Conservation (phyloP, 768 basidiomycete genomes). For the Trametes meyenii region DNA sequence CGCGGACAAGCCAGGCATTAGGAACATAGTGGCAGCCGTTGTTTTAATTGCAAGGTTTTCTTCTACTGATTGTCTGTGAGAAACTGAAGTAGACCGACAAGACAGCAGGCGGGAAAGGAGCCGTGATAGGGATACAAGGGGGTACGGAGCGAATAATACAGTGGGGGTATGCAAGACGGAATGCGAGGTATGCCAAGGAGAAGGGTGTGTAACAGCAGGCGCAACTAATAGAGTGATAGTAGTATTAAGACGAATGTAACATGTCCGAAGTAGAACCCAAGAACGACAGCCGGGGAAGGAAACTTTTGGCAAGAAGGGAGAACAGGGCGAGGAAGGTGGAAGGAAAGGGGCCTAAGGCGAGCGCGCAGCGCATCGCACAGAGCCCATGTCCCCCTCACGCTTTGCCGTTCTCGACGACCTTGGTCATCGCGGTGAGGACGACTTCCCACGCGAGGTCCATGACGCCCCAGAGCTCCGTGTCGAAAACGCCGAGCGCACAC, state of each 20-base stretch:
- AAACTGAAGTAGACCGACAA: no score
- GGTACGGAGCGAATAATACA: conserved; percentile 22
- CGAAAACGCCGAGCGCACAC: conserved; percentile 52
- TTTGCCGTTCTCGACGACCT: conserved; percentile 25
- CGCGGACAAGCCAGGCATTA: no score
- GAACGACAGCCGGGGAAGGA: not conserved
- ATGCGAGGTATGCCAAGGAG: not conserved
- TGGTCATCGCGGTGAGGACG: conserved; percentile 45
- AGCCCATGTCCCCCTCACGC: not conserved
- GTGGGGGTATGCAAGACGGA: conserved; percentile 21
- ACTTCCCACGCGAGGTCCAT: conserved; percentile 54
- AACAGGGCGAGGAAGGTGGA: not conserved
- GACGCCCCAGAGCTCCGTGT: conserved; percentile 47
- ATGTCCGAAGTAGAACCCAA: not conserved
- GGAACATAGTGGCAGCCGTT: no score
- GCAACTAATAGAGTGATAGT: conserved; percentile 2
- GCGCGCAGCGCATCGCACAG: not conserved
- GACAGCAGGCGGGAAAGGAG: no score
- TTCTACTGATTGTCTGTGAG: no score
- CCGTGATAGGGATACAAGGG: conserved; percentile 27
- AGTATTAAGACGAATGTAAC: conserved; percentile 7
- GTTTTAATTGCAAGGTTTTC: no score
- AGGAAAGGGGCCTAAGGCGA: not conserved
- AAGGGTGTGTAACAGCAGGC: not conserved
- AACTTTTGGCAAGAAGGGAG: not conserved